phyloP scores from a whole-genome alignment of 768 basidiomycete species.

The Lactifluus rugatus region DNA sequence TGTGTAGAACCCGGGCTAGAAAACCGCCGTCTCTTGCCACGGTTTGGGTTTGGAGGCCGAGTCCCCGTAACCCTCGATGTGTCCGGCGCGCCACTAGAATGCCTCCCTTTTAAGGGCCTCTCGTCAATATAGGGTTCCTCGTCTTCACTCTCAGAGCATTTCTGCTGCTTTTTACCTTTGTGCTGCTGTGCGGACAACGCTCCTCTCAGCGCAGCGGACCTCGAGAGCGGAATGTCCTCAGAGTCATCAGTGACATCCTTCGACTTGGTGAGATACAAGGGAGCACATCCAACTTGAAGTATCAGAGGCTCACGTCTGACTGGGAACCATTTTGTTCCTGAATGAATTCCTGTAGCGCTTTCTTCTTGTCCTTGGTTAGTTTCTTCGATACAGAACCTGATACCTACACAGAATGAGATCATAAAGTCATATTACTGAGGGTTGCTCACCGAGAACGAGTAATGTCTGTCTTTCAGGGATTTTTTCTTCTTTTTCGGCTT shows the following conservation, averaged over 20 bases:
- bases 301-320: constrained; percentile 15
- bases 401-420: constrained; percentile 1
- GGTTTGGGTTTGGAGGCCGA: not conserved
- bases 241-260: constrained; percentile 8
- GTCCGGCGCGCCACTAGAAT: not conserved
- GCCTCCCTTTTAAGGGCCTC: not conserved
- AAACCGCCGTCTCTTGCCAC: not conserved
- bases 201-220: not conserved
- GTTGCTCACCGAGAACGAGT: constrained; percentile 2
- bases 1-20: not conserved
- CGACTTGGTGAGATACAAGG: not conserved
- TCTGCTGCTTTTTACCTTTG: not conserved
- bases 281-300: not conserved
- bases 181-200: not conserved
- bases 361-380: constrained; percentile 3
- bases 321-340: not conserved
- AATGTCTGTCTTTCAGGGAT: constrained; percentile 12
- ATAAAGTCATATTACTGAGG: not conserved
- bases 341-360: constrained; percentile 21
- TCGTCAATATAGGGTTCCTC: not conserved
- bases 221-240: constrained; percentile 11
- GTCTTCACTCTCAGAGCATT: not conserved
- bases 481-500: constrained; percentile 18
- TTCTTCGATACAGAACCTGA: constrained; percentile 6
- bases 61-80: not conserved